phyloP scores from a whole-genome alignment of 164 flowering plant genomes.

The Macadamia integrifolia region DNA sequence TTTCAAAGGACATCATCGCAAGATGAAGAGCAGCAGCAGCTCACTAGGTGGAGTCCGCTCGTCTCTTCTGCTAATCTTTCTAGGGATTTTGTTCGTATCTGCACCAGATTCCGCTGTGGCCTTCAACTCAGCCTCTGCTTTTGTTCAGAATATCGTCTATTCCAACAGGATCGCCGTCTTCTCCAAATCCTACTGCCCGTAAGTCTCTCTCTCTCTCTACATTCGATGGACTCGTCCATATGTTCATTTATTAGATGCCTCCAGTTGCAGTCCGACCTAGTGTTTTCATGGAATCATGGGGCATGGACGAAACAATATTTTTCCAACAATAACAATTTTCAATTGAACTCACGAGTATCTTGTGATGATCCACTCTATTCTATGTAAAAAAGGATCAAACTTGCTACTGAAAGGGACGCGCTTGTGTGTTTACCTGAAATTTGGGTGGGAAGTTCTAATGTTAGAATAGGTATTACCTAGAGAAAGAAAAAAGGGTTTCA shows the following conservation, averaged over 20 bases:
- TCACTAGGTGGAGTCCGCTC: background rate
- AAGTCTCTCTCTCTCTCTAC: conserved; percentile 14
- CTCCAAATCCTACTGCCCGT: conserved; percentile 99
- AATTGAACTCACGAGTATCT: too few relatives aligned
- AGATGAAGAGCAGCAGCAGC: background rate
- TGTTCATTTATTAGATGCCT: background rate
- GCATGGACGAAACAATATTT: background rate
- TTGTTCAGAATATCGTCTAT: conserved; percentile 67
- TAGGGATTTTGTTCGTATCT: background rate
- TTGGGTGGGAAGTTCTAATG: too few relatives aligned
- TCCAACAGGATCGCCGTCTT: conserved; percentile 85
- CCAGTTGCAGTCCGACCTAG: background rate
- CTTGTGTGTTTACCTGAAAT: too few relatives aligned
- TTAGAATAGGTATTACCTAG: too few relatives aligned
- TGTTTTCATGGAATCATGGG: background rate
- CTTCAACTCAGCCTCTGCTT: conserved; percentile 60
- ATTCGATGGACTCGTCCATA: too few relatives aligned
- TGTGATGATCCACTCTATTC: too few relatives aligned
- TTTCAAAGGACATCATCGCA: too few relatives aligned
- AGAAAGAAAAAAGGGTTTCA: too few relatives aligned
- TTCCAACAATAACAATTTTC: too few relatives aligned
- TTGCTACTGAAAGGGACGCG: too few relatives aligned
- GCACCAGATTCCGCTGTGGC: conserved; percentile 6
- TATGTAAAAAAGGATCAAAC: too few relatives aligned
- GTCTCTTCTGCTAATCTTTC: conserved; percentile 1